Base-by-base conservation (phyloP, 495 filamentous ascomycete genomes). In the Friedmanniomyces simplex region DNA sequence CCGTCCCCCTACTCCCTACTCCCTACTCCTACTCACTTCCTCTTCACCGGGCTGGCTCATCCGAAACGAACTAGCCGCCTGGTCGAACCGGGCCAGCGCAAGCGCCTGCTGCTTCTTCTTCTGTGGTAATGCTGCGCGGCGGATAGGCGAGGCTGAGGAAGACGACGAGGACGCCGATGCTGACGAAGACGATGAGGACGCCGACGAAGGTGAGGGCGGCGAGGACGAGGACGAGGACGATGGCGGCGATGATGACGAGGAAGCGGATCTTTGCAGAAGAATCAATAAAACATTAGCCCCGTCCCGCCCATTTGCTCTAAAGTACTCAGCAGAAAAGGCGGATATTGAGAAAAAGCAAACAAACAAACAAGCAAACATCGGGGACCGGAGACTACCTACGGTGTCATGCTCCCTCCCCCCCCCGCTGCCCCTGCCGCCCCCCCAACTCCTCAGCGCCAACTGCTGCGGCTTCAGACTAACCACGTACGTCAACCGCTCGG, bases 401-500 rank as follows among this genome's bases (percentile, higher is more conserved):
- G 53, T 34, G 39, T 46, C 1, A 56, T 49, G 53, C 53, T 36
- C 26, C n/a, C n/a, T n/a, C n/a, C n/a, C n/a, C n/a, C n/a, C n/a
- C n/a, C n/a, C n/a, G n/a, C n/a, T n/a, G n/a, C n/a, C n/a, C n/a
- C n/a, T n/a, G n/a, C n/a, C n/a, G n/a, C n/a, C n/a, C n/a, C 20
- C 12, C 45, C 45, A 50, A 11, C 25, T 25, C 41, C 21, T 13
- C 53, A 45, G 42, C 28, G 36, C n/a, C 20, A 13, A 16, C 10
- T 49, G 36, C 47, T 61, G 52, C 58, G 61, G 61, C 67, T 86
- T 87, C 71, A 82, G 81, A 66, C 79, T 84, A 55, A 86, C 82
- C 2, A 77, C 75, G 69, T 86, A 87, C 20, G 82, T 80, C 55
- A 87, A 58, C 51, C 81, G 73, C 34, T 83, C 67, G 0, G 82